A percentile compares a stretch with the other conserved stretches of the same genome.
These are phyloP conservation scores for Hyaloscypha bicolor DNA, from an alignment of 495 filamentous ascomycete species.

Conservation along the genomic window DNA sequence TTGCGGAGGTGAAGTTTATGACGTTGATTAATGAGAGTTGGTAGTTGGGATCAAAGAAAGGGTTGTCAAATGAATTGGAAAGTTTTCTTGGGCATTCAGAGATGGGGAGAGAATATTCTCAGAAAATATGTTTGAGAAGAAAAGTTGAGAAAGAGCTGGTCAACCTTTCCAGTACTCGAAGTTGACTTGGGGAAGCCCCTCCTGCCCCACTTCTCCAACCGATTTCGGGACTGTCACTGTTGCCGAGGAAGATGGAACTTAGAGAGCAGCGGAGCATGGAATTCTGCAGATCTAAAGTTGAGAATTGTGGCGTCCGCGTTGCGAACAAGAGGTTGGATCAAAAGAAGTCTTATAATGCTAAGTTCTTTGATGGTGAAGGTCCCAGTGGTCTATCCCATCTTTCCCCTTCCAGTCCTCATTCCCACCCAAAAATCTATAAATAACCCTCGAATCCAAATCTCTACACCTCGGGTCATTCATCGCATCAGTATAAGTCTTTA, in stretches of 20 bases:
- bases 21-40: neutral
- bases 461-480: slow-evolving; percentile 46
- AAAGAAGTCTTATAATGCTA: neutral
- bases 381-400: slow-evolving; percentile 11
- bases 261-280: neutral
- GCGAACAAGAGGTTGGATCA: neutral
- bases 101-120: neutral
- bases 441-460: slow-evolving; percentile 54
- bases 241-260: neutral
- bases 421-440: slow-evolving; percentile 54
- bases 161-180: neutral
- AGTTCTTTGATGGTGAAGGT: neutral
- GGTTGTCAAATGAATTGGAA: neutral
- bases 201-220: neutral
- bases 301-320: neutral
- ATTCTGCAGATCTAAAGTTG: neutral
- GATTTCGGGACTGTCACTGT: neutral
- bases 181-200: neutral
- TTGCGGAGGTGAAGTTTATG: neutral
- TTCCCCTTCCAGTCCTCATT: slow-evolving; percentile 50
- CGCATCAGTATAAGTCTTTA: slow-evolving; percentile 50
- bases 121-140: neutral
- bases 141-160: neutral
- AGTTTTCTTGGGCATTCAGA: neutral
- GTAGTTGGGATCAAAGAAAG: neutral